Base-by-base conservation (phyloP, 2,329 filamentous ascomycete species). In the Fusarium liriodendri region DNA sequence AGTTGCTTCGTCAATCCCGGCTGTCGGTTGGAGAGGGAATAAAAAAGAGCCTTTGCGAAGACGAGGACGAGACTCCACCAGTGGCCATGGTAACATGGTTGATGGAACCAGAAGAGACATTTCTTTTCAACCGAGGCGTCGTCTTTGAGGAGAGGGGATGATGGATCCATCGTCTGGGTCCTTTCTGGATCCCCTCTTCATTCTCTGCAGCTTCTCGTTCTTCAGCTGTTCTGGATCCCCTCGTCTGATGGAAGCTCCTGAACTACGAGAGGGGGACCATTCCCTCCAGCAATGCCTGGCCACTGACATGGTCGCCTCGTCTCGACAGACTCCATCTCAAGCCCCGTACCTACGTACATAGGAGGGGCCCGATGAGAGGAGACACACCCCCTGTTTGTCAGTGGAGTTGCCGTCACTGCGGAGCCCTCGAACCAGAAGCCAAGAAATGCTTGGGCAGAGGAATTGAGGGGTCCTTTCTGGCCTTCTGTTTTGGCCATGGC, bases 1-100 rank as follows among this genome's bases (percentile, higher is more conserved):
- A 77, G 76, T 69, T 70, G 59, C 64, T 64, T 77, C 76, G 76
- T 78, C 67, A 66, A 76, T 69, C 73, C 75, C 75, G 73, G 76
- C 40, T 64, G 64, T 73, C 69, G 54, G 73, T 73, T 69, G 64
- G 66, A 62, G 65, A 62, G 50, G 35, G 50, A 42, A 69, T 59
- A 74, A 74, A 64, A 40, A 27, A 62, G 35, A 32, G 60, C 60
- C 33, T 35, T 62, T n/a, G n/a, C 50, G 27, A 54, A 29, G 27
- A 54, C 27, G 37, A 52, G 5, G 52, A 61, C 32, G 10, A 55
- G 55, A 70, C 77, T 69, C 74, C 76, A 78, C 70, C 66, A 74
- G 63, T 72, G 71, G 16, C 70, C 70, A 71, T 77, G 74, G 72
- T 73, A 78, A 78, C 73, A 72, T 64, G 73, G 73, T 71, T 70